Evolutionary conservation across 805 yeast species (phyloP), one percentile per base, ranked within the genome.

Genomic region (Yamadazyma scolyti): DNA sequence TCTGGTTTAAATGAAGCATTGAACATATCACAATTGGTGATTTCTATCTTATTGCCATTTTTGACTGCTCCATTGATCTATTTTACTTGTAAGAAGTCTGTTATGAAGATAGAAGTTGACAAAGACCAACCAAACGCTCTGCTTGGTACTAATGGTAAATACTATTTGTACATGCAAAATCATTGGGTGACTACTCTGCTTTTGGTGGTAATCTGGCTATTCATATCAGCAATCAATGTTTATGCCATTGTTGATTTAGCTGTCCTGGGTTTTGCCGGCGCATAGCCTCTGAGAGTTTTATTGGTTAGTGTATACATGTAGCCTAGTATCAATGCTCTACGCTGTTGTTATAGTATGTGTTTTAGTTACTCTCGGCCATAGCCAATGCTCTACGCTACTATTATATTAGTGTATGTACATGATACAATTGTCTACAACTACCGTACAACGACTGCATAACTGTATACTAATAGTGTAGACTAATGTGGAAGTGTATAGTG

Each of bases 1-100:
- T 58, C 65, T 24, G 97, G 96, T 1, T 61, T 88, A 33, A 66
- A 78, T 7, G 58, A 66, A 8, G 87, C 94, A 0, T 68, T 88
- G 42, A 88, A 87, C 48, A 77, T 84, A n/a, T 78, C 93, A 0
- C 97, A 88, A 58, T 93, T 88, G 12, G 78, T 85, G 1, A 65
- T 88, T 29, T 85, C 96, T 2, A 71, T 89, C 31, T 68, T 89
- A 27, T 67, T 88, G 36, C 96, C 96, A 7, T 81, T 88, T 42
- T 68, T 86, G 25, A 76, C 89, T 6, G 90, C 94, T 1, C 96
- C 96, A 5, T 64, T 88, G 50, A 75, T 88, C 28, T 88, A 78
- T 49, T 82, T 88, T 55, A 89, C 96, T 1, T 75, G 85, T 30
- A 71, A 67, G 31, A 79, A 75, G 46, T 54, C 71, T 9, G 72